Evolutionary conservation across 225 moss, liverwort and hornwort species (phyloP), one percentile per base, ranked within the genome.

Genomic region (Lunularia cruciata): DNA sequence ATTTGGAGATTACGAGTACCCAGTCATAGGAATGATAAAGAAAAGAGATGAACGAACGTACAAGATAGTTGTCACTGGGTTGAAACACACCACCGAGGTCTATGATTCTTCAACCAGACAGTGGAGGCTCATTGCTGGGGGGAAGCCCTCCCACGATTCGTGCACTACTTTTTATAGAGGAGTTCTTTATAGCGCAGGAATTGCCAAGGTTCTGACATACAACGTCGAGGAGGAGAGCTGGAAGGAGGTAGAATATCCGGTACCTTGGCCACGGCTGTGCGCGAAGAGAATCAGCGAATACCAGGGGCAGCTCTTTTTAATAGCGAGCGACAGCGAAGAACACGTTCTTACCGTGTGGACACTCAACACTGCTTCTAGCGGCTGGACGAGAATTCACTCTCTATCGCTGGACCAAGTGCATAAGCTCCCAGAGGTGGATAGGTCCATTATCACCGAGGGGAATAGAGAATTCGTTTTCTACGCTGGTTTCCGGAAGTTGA

Each of bases 241-340:
- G 59, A 16, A 10, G 36, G 59, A 59, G 59, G 37, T 59, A 19
- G 59, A 59, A 8, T 59, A 59, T 8, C 59, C 59, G 0, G 59
- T 59, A n/a, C 59, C 59, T 19, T 59, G 59, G 59, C 59, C 59
- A 2, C 35, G 59, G 1, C 36, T 59, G 19, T 59, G 59, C 59
- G 59, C 59, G 35, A 59, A 59, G 36, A 59, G 59, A n/a, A 37
- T 59, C 59, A 59, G 34, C 31, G 59, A 59, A 20, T 59, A 36
- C 59, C 35, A 59, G 19, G 59, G 59, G 6, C 59, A 20, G 9
- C 59, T 59, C 35, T 59, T 59, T 37, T 9, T 59, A n/a, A 20
- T 59, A n/a, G 59, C 59, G 19, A 59, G 59, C 31, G 59, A 59
- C 59, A 37, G 59, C n/a, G 59, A 59, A n/a, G 59, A 59, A 4